Conservation (phyloP, 164 flowering plant species). For the Echeveria elegans region DNA sequence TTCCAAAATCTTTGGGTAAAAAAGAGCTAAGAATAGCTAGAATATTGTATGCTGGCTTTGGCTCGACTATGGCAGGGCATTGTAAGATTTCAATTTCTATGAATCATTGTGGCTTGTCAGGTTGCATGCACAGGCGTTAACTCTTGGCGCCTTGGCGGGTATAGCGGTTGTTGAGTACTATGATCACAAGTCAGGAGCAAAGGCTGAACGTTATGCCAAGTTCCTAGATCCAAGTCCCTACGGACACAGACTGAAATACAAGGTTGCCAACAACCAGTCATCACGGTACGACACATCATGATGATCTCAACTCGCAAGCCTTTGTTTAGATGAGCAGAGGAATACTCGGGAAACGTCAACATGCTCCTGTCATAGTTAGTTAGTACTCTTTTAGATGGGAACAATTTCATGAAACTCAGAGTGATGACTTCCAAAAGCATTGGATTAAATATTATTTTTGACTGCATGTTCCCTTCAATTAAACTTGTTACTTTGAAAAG, state of each 20-base stretch:
- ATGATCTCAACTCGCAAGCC: not conserved
- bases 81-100: not conserved
- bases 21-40: not conserved
- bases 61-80: not conserved
- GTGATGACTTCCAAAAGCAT: not conserved
- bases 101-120: not conserved
- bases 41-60: not conserved
- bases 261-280: not conserved
- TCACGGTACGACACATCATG: not conserved
- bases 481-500: too few relatives aligned
- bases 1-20: too few relatives aligned
- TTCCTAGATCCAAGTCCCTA: not conserved
- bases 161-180: slow-evolving; percentile 8
- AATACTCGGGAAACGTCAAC: too few relatives aligned
- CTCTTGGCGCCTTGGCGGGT: slow-evolving; percentile 6
- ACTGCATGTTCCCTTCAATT: too few relatives aligned
- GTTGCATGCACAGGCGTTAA: slow-evolving; percentile 10
- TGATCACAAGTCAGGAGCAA: not conserved
- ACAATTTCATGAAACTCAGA: not conserved
- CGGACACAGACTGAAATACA: slow-evolving; percentile 5
- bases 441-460: not conserved
- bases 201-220: slow-evolving; percentile 5
- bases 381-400: too few relatives aligned
- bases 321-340: not conserved
- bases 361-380: too few relatives aligned